phyloP scores from a whole-genome alignment of 257 asterid species.

The Gentiana dahurica region DNA sequence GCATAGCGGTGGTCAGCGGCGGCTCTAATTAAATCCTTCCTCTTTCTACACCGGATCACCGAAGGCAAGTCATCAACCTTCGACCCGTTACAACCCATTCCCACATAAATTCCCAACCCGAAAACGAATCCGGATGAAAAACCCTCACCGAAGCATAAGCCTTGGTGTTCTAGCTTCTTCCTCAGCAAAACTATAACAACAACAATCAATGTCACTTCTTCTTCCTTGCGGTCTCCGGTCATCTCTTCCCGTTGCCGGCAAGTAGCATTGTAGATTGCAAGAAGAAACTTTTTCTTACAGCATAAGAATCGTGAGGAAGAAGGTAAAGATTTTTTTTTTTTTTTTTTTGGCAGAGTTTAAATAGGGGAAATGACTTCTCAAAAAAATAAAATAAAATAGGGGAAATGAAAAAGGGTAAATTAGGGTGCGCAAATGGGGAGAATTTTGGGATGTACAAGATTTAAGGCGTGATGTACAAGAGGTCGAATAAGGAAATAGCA shows the following conservation, averaged over 20 bases:
- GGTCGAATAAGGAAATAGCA: background rate
- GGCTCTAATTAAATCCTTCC: conserved; percentile 63
- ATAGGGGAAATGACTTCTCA: background rate
- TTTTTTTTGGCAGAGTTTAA: background rate
- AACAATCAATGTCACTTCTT: background rate
- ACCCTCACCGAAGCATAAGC: conserved; percentile 2
- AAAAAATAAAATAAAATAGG: background rate
- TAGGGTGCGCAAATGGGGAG: no score
- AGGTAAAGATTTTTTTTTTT: background rate
- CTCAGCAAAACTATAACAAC: background rate
- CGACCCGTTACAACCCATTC: conserved; percentile 84
- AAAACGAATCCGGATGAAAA: conserved; percentile 7
- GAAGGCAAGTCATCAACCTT: conserved; percentile 63
- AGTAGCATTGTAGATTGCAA: conserved; percentile 28
- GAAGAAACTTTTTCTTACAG: background rate
- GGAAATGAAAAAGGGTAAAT: background rate
- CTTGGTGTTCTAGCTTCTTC: background rate
- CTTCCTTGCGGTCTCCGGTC: conserved; percentile 14
- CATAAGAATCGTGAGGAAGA: conserved; percentile 3
- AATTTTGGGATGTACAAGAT: conserved; percentile 3
- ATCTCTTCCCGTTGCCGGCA: conserved; percentile 13
- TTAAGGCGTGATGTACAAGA: background rate
- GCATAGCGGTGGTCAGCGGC: conserved; percentile 90
- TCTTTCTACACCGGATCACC: conserved; percentile 77
- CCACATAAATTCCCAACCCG: background rate